These are phyloP conservation scores for Mucuna pruriens DNA, from an alignment of 306 rosid species.

Conservation along the genomic window DNA sequence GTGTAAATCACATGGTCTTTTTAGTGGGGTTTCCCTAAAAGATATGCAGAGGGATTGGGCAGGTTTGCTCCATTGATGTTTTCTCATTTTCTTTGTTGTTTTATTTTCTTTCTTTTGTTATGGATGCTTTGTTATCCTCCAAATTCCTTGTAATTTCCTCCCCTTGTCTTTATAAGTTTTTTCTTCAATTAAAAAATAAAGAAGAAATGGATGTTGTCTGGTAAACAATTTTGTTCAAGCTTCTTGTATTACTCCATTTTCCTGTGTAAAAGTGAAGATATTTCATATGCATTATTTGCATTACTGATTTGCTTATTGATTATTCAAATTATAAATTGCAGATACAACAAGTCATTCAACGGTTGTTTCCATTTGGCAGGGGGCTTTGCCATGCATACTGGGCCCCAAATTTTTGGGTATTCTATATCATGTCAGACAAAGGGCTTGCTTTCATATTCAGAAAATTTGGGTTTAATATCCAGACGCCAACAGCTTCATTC, in stretches of 20 bases:
- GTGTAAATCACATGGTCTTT: too few species aligned
- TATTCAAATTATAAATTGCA: slow-evolving; percentile 54
- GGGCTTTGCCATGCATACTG: slow-evolving; percentile 97
- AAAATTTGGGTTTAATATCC: slow-evolving; percentile 66
- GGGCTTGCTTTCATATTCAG: slow-evolving; percentile 71
- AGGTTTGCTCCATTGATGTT: too few species aligned
- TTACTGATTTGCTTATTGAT: slow-evolving; percentile 30
- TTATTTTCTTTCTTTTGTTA: too few species aligned
- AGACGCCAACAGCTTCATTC: slow-evolving; percentile 75
- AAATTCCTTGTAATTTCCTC: neutral
- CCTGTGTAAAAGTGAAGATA: slow-evolving; percentile 3
- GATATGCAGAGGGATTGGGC: too few species aligned
- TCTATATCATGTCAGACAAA: slow-evolving; percentile 88
- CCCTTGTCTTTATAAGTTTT: neutral
- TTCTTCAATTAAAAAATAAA: neutral
- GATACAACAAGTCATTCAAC: slow-evolving; percentile 71
- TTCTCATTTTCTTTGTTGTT: too few species aligned
- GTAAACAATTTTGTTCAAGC: neutral
- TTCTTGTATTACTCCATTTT: slow-evolving; percentile 13
- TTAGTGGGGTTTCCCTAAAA: too few species aligned
- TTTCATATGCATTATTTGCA: slow-evolving; percentile 17
- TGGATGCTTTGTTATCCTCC: neutral
- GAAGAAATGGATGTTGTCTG: neutral
- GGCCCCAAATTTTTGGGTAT: slow-evolving; percentile 98
- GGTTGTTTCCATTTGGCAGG: slow-evolving; percentile 97